Evolutionary conservation across 306 rosid species (phyloP), one percentile per base, ranked within the genome.

Genomic region (Prinsepia uniflora): DNA sequence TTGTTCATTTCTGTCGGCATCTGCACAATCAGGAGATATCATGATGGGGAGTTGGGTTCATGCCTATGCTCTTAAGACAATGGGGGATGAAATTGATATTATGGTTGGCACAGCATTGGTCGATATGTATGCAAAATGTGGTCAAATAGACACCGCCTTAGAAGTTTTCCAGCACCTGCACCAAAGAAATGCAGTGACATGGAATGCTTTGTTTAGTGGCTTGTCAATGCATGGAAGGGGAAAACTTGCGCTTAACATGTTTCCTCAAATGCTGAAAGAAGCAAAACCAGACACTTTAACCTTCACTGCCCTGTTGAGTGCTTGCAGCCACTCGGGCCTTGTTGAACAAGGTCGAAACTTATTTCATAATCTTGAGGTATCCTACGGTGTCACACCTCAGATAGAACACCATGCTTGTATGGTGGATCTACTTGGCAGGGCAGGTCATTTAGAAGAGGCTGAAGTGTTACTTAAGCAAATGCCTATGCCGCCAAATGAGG

Each of bases 71-170:
- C 63, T 84, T 14, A 91, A 86, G 78, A 66, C 75, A 40, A 67
- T 82, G 82, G 87, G 76, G 63, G 72, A 66, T 71, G 84, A 80
- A 36, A 67, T 85, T 62, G 80, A 81, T 59, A 59, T 86, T 19
- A 76, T 86, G 86, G 88, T 88, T 3, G 85, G 88, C 71, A 86
- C 97, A 30, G 69, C 89, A 69, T 79, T 88, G 78, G 75, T 88
- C 71, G 90, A 88, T 72, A 88, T 85, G 96, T 91, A 91, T 63
- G 85, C 91, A 24, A 91, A 85, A 58, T 88, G 96, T 74, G 96
- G 92, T 24, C 83, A 84, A 80, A 74, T 91, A 43, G 69, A 65
- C 19, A 64, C 69, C 54, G 89, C 96, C 0, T 58, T 71, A 71
- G 22, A 41, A 60, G 81, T 84, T 66, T 88, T 88, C 59, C 44